These are phyloP conservation scores for Copromyces sp. DNA, from an alignment of 495 filamentous ascomycete species.

Conservation along the genomic window DNA sequence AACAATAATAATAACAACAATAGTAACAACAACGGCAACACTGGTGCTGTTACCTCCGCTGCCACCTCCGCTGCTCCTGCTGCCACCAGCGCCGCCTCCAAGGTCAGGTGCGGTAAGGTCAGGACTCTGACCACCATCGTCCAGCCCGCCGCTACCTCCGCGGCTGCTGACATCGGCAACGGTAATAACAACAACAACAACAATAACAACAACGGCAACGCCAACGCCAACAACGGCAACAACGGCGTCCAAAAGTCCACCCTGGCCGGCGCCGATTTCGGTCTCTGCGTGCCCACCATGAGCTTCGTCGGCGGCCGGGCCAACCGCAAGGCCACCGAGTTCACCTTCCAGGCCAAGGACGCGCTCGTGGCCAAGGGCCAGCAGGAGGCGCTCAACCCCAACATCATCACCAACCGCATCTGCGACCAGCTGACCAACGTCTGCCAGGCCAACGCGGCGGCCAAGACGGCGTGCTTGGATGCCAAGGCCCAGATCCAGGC, in stretches of 20 bases:
- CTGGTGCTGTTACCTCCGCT: constrained; percentile 9
- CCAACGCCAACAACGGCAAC: neutral
- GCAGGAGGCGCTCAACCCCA: constrained; percentile 46
- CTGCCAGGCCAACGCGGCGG: constrained; percentile 46
- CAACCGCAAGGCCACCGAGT: constrained; percentile 36
- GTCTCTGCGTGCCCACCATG: constrained; percentile 44
- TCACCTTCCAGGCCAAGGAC: constrained; percentile 46
- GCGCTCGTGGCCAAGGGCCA: constrained; percentile 37
- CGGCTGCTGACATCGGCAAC: constrained; percentile 5
- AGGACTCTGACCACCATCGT: constrained; percentile 12
- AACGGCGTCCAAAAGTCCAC: constrained; percentile 13
- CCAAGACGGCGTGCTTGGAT: constrained; percentile 32
- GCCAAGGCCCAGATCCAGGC: constrained; percentile 33
- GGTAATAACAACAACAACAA: constrained; percentile 1
- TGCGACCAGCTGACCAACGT: constrained; percentile 50
- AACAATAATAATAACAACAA: neutral
- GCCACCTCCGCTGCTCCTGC: constrained; percentile 8
- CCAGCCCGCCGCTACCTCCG: constrained; percentile 12
- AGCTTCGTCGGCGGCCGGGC: constrained; percentile 39
- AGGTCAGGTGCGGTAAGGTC: constrained; percentile 3
- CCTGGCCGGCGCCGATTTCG: constrained; percentile 36
- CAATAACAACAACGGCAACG: neutral
- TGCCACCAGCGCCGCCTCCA: neutral
- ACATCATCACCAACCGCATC: constrained; percentile 58
- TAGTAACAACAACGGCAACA: constrained; percentile 4